A percentile compares a stretch with the other conserved stretches of the same genome.
Evolutionary conservation across 2,329 filamentous ascomycete genomes (phyloP).

Genomic region (Ophiostoma quercus): DNA sequence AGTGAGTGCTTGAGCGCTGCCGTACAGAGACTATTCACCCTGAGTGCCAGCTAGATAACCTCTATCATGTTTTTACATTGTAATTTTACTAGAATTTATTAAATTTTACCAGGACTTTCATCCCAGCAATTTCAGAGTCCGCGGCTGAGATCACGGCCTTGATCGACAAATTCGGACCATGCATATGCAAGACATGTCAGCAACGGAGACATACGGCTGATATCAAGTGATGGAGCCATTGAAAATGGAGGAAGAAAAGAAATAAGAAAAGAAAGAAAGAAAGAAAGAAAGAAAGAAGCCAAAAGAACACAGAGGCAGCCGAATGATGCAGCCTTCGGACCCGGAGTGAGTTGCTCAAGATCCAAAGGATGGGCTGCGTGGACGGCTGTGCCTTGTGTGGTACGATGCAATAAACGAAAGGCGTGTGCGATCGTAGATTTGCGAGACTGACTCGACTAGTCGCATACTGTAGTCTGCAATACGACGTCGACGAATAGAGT

Average conservation of each 20-base stretch:
- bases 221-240: neutral
- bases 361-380: neutral
- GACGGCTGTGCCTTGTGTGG: neutral
- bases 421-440: neutral
- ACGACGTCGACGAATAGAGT: neutral
- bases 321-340: neutral
- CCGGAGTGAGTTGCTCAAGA: neutral
- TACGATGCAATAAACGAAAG: neutral
- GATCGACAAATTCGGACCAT: conserved; percentile 3
- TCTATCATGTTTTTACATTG: neutral
- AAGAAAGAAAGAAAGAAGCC: no score
- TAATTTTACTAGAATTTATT: no score
- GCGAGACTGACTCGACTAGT: conserved; percentile 8
- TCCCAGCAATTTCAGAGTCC: neutral
- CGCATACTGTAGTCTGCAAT: neutral
- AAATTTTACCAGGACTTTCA: no score
- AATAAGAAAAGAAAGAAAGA: neutral
- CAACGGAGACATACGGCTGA: neutral
- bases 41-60: no score
- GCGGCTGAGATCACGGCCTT: conserved; percentile 1
- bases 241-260: neutral
- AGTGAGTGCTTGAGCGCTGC: neutral
- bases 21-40: no score
- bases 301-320: neutral
- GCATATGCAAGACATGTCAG: conserved; percentile 10